phyloP scores from a whole-genome alignment of 169 alveolate species.

The Plasmodium gaboni region DNA sequence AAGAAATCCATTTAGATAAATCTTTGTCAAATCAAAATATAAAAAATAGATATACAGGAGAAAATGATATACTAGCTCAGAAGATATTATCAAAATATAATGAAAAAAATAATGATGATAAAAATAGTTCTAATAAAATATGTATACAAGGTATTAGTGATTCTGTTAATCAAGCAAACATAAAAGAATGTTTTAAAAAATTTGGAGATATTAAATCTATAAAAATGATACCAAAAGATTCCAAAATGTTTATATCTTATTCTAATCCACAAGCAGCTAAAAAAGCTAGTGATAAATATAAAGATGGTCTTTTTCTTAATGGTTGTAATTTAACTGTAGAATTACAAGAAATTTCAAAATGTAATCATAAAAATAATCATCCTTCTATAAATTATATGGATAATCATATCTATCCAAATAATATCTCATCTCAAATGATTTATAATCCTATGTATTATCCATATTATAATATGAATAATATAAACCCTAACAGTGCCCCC shows the following conservation, averaged over 20 bases:
- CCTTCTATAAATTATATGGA: neutral
- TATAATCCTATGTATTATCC: conserved; percentile 15
- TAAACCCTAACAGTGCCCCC: conserved; percentile 18
- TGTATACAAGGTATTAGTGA: conserved; percentile 69
- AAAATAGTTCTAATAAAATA: conserved; percentile 23
- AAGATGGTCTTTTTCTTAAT: conserved; percentile 57
- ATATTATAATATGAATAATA: conserved; percentile 11
- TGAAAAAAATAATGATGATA: conserved; percentile 27
- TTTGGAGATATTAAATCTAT: conserved; percentile 73
- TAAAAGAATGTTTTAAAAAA: conserved; percentile 67
- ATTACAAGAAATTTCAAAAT: conserved; percentile 8
- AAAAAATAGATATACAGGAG: conserved; percentile 83
- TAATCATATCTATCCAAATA: neutral
- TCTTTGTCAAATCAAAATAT: conserved; percentile 83
- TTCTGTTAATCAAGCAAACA: conserved; percentile 40
- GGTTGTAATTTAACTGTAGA: conserved; percentile 50
- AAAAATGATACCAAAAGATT: conserved; percentile 72
- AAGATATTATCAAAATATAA: conserved; percentile 74
- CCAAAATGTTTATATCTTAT: conserved; percentile 61
- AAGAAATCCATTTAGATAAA: conserved; percentile 81
- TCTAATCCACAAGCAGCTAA: conserved; percentile 30
- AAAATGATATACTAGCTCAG: conserved; percentile 83
- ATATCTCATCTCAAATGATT: conserved; percentile 16
- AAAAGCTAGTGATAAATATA: conserved; percentile 56
- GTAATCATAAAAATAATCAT: neutral